Evolutionary conservation across 352 stramenopile genomes (phyloP), one percentile per base, ranked within the genome.

Genomic region (Pythium brachiatum): DNA sequence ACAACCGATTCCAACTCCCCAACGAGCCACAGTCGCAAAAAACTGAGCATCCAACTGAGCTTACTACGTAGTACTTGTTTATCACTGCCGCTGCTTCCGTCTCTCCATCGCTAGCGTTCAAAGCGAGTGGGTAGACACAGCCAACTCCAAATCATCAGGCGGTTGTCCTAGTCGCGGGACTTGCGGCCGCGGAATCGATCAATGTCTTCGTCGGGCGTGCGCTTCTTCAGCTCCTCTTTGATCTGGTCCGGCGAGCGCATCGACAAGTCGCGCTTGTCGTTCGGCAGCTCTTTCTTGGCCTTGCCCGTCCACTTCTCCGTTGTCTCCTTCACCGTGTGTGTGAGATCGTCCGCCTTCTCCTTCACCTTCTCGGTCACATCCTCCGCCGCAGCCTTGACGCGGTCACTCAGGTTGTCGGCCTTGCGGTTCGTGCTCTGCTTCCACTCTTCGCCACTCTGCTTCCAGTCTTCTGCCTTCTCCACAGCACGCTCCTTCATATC

Each of bases 401-500:
- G 66, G 13, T 69, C 62, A 2, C 44, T 38, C 34, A 66, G 50
- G 12, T 70, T 64, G 18, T 76, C 60, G 27, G 69, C 69, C 21
- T 62, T 65, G 12, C 57, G 55, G 5, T 69, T 55, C 20, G 70
- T 64, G 20, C 46, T 26, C 6, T 75, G 20, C 26, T 75, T 67
- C 23, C 60, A 63, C 23, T 69, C 59, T 12, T 67, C 65, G 27
- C 55, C 41, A 25, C 34, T 52, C 20, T 75, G 58, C 39, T 72
- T 72, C 50, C 26, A 66, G 26, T 70, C 51, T 11, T 76, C 55
- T 25, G 53, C 50, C 73, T 78, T 81, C 31, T 72, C 72, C n/a
- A 55, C 27, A 8, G 61, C 54, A 16, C 53, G 60, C 20, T 69
- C 59, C 44, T 72, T 75, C 46, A 79, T 58, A 26, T 74, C 64